Evolutionary conservation across 2,329 filamentous ascomycete genomes (phyloP).

Genomic region (Aspergillus luchuensis): DNA sequence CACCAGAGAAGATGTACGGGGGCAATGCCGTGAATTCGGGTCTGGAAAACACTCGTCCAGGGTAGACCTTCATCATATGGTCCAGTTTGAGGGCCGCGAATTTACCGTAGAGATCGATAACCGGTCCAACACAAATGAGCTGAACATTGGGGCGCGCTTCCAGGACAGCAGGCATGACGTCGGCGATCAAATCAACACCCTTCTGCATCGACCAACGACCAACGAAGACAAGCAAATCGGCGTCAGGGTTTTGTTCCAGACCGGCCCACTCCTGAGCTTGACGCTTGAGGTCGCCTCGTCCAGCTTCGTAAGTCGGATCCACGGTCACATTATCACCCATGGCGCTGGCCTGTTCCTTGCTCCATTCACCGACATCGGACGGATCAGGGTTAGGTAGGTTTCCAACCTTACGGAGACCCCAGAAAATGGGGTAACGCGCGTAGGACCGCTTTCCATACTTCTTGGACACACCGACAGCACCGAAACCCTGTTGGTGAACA

Average conservation of each 20-base stretch:
- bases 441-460: conserved; percentile 68
- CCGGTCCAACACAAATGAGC: conserved; percentile 63
- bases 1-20: conserved; percentile 67
- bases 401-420: conserved; percentile 64
- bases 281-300: conserved; percentile 54
- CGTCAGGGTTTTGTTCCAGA: conserved; percentile 59
- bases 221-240: conserved; percentile 67
- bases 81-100: conserved; percentile 66
- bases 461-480: conserved; percentile 66
- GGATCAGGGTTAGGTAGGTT: conserved; percentile 66
- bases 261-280: conserved; percentile 70
- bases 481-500: conserved; percentile 67
- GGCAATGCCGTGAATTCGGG: conserved; percentile 67
- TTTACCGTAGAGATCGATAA: conserved; percentile 67
- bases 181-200: conserved; percentile 68
- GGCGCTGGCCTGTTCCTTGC: conserved; percentile 58
- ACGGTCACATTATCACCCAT: conserved; percentile 52
- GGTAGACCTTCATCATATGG: conserved; percentile 65
- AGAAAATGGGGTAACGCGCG: conserved; percentile 68
- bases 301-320: conserved; percentile 57
- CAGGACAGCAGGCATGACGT: conserved; percentile 66
- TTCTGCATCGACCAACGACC: conserved; percentile 70
- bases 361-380: conserved; percentile 55
- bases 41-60: conserved; percentile 64
- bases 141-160: conserved; percentile 62